Evolutionary conservation across 768 basidiomycete species (phyloP).

Genomic region (Psilocybe tampanensis): DNA sequence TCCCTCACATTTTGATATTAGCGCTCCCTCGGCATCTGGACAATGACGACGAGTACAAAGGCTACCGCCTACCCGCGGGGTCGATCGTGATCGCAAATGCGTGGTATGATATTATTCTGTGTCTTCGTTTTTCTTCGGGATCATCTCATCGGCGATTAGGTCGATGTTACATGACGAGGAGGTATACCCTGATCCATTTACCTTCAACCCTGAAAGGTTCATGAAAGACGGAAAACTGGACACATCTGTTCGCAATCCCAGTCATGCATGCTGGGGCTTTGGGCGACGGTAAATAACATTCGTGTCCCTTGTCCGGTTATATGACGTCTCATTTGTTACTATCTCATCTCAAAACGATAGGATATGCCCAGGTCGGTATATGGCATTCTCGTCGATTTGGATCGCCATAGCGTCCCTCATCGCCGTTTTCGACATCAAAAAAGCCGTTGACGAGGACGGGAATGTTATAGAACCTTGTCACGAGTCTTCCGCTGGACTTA

Average conservation of each 20-base stretch:
- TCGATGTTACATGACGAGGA: slow-evolving; percentile 40
- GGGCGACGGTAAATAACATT: slow-evolving; percentile 24
- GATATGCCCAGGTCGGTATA: slow-evolving; percentile 27
- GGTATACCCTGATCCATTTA: slow-evolving; percentile 39
- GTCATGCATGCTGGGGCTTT: slow-evolving; percentile 33
- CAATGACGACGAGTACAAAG: slow-evolving; percentile 28
- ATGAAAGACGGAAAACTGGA: slow-evolving; percentile 29
- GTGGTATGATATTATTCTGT: slow-evolving; percentile 23
- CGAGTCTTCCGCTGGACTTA: slow-evolving; percentile 18
- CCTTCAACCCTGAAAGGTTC: slow-evolving; percentile 44
- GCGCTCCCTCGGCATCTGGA: slow-evolving; percentile 13
- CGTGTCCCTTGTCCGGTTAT: not conserved
- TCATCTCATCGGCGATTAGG: slow-evolving; percentile 26
- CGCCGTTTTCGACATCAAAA: slow-evolving; percentile 24
- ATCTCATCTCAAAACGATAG: not conserved
- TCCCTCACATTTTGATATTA: not conserved
- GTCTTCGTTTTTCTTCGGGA: not conserved
- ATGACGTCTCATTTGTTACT: not conserved
- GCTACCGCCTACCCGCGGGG: slow-evolving; percentile 31
- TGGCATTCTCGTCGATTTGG: slow-evolving; percentile 28
- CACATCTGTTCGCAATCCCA: slow-evolving; percentile 25
- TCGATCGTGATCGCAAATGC: slow-evolving; percentile 33
- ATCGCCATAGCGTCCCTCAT: slow-evolving; percentile 24
- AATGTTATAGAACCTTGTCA: slow-evolving; percentile 15
- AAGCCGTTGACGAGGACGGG: slow-evolving; percentile 21